Evolutionary conservation across 768 basidiomycete genomes (phyloP).

Genomic region (Holtermannia corniformis): DNA sequence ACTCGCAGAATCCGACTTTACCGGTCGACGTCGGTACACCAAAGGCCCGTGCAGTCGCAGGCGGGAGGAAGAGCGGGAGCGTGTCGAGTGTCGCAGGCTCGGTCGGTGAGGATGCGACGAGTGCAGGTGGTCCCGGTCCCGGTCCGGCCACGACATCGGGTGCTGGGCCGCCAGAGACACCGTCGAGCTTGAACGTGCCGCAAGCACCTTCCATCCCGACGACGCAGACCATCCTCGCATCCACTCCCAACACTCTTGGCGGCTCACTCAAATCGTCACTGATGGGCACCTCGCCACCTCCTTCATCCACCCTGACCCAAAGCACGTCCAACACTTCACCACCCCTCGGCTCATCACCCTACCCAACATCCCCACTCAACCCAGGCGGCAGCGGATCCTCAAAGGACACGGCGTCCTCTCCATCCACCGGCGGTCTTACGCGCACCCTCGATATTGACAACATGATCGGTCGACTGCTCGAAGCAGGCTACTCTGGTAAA

Average conservation of each 20-base stretch:
- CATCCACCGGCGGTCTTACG: slow-evolving; percentile 49
- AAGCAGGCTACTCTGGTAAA: slow-evolving; percentile 96
- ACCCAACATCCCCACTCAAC: background rate
- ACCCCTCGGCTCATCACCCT: background rate
- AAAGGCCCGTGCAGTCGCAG: slow-evolving; percentile 7
- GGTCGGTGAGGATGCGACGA: slow-evolving; percentile 7
- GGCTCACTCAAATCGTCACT: slow-evolving; percentile 52
- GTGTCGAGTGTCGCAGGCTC: slow-evolving; percentile 6
- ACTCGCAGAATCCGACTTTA: slow-evolving; percentile 3
- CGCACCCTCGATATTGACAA: slow-evolving; percentile 77
- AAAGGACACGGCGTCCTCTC: slow-evolving; percentile 46
- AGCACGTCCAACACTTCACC: background rate
- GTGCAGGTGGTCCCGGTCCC: slow-evolving; percentile 4
- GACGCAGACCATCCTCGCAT: slow-evolving; percentile 74
- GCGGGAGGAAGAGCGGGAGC: slow-evolving; percentile 2
- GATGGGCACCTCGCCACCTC: slow-evolving; percentile 69
- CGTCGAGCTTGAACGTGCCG: slow-evolving; percentile 7
- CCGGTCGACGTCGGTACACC: slow-evolving; percentile 14
- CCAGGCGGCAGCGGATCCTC: background rate
- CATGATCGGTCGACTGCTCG: slow-evolving; percentile 91
- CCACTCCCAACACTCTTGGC: slow-evolving; percentile 47
- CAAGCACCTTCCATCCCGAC: slow-evolving; percentile 35
- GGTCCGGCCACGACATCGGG: background rate
- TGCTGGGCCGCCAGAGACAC: slow-evolving; percentile 2
- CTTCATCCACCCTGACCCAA: slow-evolving; percentile 23